phyloP scores from a whole-genome alignment of 1,284 basidiomycete species.

The Trichosporon sp. region DNA sequence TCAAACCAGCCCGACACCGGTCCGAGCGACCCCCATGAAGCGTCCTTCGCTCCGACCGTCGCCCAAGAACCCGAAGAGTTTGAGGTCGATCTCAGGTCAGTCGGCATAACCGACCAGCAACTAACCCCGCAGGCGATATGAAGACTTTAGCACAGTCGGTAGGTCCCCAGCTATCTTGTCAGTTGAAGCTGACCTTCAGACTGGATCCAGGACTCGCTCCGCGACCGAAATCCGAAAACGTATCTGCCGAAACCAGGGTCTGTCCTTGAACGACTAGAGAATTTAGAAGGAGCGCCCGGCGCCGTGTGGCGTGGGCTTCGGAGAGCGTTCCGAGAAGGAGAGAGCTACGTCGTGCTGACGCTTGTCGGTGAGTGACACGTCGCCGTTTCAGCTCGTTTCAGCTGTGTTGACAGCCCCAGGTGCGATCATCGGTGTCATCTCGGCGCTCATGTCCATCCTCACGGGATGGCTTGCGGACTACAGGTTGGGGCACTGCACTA shows the following conservation, averaged over 20 bases:
- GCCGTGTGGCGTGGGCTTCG: conserved; percentile 69
- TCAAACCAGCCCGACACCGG: conserved; percentile 13
- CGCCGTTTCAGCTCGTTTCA: neutral
- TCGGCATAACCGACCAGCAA: too few relatives aligned
- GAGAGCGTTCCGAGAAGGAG: conserved; percentile 61
- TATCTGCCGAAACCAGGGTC: conserved; percentile 32
- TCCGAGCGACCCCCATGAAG: neutral
- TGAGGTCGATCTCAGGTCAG: conserved; percentile 55
- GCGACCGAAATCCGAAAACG: conserved; percentile 67
- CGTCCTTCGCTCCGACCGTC: neutral
- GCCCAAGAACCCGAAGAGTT: conserved; percentile 37
- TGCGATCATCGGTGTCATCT: conserved; percentile 86
- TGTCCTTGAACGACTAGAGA: conserved; percentile 43
- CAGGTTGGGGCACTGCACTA: conserved; percentile 93
- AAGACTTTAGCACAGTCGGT: conserved; percentile 81
- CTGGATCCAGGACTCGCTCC: conserved; percentile 92
- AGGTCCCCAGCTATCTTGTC: conserved; percentile 36
- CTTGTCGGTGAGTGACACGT: conserved; percentile 70
- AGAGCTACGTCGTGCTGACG: conserved; percentile 75
- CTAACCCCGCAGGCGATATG: conserved; percentile 54
- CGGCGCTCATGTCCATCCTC: conserved; percentile 90
- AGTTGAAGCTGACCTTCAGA: conserved; percentile 59
- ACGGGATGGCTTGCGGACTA: conserved; percentile 98
- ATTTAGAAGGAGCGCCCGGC: conserved; percentile 49
- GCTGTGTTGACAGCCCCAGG: conserved; percentile 61